A percentile compares a stretch with the other conserved stretches of the same genome.
phyloP scores from a whole-genome alignment of 805 yeast species.

The Zygotorulaspora sp. region DNA sequence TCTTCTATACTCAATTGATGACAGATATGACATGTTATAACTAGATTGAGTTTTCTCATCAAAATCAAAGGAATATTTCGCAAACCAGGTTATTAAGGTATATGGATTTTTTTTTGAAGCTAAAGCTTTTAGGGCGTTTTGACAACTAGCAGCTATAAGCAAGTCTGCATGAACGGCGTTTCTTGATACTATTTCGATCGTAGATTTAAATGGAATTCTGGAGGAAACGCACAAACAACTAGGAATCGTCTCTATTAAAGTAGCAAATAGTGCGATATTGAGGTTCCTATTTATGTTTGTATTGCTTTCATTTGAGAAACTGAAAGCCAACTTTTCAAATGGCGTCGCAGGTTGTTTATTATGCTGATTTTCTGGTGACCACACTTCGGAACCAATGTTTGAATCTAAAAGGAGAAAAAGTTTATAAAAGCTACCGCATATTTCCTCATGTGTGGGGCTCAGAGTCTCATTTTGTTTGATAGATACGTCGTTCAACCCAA shows the following conservation, averaged over 20 bases:
- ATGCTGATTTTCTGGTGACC: slow-evolving; percentile 37
- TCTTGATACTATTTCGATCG: slow-evolving; percentile 71
- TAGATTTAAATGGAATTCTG: slow-evolving; percentile 52
- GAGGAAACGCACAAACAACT: slow-evolving; percentile 51
- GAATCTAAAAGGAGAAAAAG: slow-evolving; percentile 58
- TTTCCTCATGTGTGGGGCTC: slow-evolving; percentile 59
- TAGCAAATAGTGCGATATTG: slow-evolving; percentile 60
- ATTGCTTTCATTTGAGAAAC: slow-evolving; percentile 37
- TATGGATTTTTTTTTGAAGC: slow-evolving; percentile 69
- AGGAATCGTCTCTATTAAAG: slow-evolving; percentile 67
- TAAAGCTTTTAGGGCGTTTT: slow-evolving; percentile 56
- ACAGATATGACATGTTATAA: slow-evolving; percentile 54
- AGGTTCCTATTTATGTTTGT: slow-evolving; percentile 32
- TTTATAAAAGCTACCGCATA: slow-evolving; percentile 52
- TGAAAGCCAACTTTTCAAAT: slow-evolving; percentile 38
- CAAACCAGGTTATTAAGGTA: slow-evolving; percentile 64
- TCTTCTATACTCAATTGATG: slow-evolving; percentile 56
- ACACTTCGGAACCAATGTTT: slow-evolving; percentile 47
- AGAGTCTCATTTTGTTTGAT: slow-evolving; percentile 31
- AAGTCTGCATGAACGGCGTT: slow-evolving; percentile 67
- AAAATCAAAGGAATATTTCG: slow-evolving; percentile 73
- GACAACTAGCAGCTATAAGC: slow-evolving; percentile 59
- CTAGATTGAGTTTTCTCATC: slow-evolving; percentile 60
- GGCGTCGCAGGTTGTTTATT: slow-evolving; percentile 36
- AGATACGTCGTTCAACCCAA: slow-evolving; percentile 34